These are phyloP conservation scores for Coniochaeta sp. DNA, from an alignment of 2,329 filamentous ascomycete species.

Conservation along the genomic window DNA sequence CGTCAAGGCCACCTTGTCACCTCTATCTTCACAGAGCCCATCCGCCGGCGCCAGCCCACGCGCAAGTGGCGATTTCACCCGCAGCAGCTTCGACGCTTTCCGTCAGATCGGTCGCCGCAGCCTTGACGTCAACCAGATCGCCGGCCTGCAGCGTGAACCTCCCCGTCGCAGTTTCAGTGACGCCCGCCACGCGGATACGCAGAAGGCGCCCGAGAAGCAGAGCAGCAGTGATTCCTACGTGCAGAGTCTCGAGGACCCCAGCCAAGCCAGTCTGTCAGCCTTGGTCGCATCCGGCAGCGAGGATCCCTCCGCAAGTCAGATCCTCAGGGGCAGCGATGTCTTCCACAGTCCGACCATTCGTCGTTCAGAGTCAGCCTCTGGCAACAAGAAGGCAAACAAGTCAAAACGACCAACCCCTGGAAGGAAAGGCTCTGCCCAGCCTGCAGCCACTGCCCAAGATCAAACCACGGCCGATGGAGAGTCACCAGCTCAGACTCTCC, in stretches of 20 bases:
- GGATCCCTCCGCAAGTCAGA: conserved; percentile 85
- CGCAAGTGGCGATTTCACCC: conserved; percentile 43
- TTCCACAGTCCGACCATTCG: conserved; percentile 73
- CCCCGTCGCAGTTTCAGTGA: conserved; percentile 58
- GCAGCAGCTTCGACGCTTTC: conserved; percentile 48
- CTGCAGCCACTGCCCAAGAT: conserved; percentile 33
- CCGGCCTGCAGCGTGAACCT: conserved; percentile 30
- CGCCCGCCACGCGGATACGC: conserved; percentile 40
- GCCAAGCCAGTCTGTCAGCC: conserved; percentile 52
- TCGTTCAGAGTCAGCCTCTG: conserved; percentile 35
- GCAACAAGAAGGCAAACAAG: conserved; percentile 4
- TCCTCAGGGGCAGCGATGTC: conserved; percentile 77
- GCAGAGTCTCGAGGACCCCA: conserved; percentile 67
- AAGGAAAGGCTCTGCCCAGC: conserved; percentile 6
- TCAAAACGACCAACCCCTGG: background rate
- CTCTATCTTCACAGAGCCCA: conserved; percentile 25
- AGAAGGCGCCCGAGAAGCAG: conserved; percentile 41
- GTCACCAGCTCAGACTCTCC: conserved; percentile 33
- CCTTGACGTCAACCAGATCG: conserved; percentile 37
- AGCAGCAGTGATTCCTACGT: conserved; percentile 70
- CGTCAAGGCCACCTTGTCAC: conserved; percentile 55
- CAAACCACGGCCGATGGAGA: conserved; percentile 7
- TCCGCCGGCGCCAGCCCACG: conserved; percentile 41
- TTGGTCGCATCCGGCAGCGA: conserved; percentile 63
- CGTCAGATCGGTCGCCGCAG: conserved; percentile 42